phyloP scores from a whole-genome alignment of 768 basidiomycete species.

The Calvatia gigantea region DNA sequence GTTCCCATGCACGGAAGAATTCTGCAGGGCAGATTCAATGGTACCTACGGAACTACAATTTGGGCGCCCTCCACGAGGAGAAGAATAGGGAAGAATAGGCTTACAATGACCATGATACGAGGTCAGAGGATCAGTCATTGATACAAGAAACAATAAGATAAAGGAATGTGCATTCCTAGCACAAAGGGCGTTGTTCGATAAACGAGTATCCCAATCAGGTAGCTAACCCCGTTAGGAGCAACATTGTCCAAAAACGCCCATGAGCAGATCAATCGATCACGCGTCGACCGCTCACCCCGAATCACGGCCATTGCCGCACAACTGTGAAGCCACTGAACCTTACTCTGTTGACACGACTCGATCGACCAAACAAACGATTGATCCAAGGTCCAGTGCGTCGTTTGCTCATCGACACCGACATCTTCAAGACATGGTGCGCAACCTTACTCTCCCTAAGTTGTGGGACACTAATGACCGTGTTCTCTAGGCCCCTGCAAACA shows the following conservation, averaged over 20 bases:
- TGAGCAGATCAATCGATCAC: neutral
- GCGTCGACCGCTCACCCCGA: neutral
- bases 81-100: neutral
- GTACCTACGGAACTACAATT: too few relatives aligned
- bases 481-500: constrained; percentile 43
- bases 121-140: neutral
- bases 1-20: neutral
- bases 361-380: constrained; percentile 31
- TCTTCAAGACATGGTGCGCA: constrained; percentile 69
- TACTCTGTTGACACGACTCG: constrained; percentile 45
- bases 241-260: neutral
- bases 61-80: neutral
- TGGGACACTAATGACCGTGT: neutral
- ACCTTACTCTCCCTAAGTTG: constrained; percentile 10
- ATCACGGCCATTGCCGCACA: constrained; percentile 29
- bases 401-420: constrained; percentile 54
- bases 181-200: constrained; percentile 26
- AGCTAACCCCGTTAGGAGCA: neutral
- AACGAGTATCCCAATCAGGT: constrained; percentile 19
- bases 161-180: constrained; percentile 26
- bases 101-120: neutral
- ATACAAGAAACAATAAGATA: constrained; percentile 15
- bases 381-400: constrained; percentile 16
- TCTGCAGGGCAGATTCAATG: neutral
- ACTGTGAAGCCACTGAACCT: constrained; percentile 58